Evolutionary conservation across 2,329 filamentous ascomycete species (phyloP), one percentile per base, ranked within the genome.

Genomic region (Fusarium graminum): DNA sequence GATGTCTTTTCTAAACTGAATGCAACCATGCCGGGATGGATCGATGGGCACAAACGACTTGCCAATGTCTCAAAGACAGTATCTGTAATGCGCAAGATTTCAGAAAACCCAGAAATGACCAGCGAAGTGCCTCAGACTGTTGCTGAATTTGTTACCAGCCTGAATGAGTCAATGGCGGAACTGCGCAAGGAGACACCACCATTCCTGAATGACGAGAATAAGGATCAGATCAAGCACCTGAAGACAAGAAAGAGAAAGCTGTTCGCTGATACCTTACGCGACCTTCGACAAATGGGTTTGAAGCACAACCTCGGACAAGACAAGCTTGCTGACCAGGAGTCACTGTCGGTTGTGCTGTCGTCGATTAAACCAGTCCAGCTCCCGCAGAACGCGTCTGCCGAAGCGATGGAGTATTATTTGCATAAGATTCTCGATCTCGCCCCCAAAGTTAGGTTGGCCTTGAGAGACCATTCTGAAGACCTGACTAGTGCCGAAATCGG

Each of bases 241-340:
- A 98, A 97, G 81, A 89, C 88, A 4, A 87, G 92, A 71, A 99
- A 99, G 80, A 88, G 93, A 41, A 94, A 93, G 70, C 85, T 98
- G 14, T 95, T 97, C 71, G 92, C 93, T 1, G 94, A 98, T 70
- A 94, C 92, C 0, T 81, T 99, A 65, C 94, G 92, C 73, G 87
- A 89, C 22, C 81, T 97, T 28, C 88, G 93, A 34, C 87, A 90
- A 57, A 98, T 99, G 94, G 95, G 95, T 6, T 87, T 99, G 71
- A 90, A 90, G 71, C 88, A 90, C 51, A 97, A 97, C 74, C 82
- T 97, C 16, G 88, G 91, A 67, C 89, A 88, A 14, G 88, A 92
- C 73, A 83, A 90, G 41, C 82, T 98, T 17, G 85, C 86, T 38
- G 87, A 88, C 52, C 95, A 99, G 77, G 83, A 86, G 28, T 90